Base-by-base conservation (phyloP, 1,284 basidiomycete species). In the Violaceomyces palustris region DNA sequence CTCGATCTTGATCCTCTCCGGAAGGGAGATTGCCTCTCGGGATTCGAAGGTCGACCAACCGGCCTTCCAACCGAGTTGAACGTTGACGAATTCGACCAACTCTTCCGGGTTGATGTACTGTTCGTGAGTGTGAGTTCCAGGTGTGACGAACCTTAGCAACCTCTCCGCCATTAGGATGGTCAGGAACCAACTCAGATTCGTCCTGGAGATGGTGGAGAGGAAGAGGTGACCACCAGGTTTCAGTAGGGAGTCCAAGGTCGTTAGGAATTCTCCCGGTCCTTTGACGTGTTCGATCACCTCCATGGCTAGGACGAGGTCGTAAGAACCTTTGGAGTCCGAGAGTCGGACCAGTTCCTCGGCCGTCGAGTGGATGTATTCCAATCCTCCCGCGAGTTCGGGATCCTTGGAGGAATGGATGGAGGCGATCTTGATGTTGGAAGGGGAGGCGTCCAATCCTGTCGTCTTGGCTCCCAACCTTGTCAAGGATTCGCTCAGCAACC, bases 261-360 rank as follows among this genome's bases (percentile, higher is more conserved):
- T 56, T 12, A 73, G 48, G 74, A 99, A 99, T 6, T 80, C 80
- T 10, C 82, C 79, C 0, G 94, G 93, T 61, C 91, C 83, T 69
- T 94, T 86, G 48, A 99, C 94, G 69, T 99, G 94, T 76, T 99
- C 94, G 32, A 99, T 72, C 14, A 99, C 92, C 73, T 99, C 94
- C 90, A 98, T 91, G 9, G 90, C 87, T 72, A 90, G 94, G 12
- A 99, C 91, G 6, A 93, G 79, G 73, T 98, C 93, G 70, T 86
- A 98, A 33, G 79, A 75, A 8, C 82, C 80, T 18, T 79, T 66
- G 4, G 45, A 41, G 19, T 39, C 37, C 14, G 32, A 36, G n/a
- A n/a, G n/a, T n/a, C n/a, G n/a, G 3, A 90, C 72, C 5, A 82
- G 79, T 0, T 80, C 78, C 71, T 97, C 93, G 0, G 87, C 90